Base-by-base conservation (phyloP, 2,329 filamentous ascomycete species). In the Hypoxylon sp. region DNA sequence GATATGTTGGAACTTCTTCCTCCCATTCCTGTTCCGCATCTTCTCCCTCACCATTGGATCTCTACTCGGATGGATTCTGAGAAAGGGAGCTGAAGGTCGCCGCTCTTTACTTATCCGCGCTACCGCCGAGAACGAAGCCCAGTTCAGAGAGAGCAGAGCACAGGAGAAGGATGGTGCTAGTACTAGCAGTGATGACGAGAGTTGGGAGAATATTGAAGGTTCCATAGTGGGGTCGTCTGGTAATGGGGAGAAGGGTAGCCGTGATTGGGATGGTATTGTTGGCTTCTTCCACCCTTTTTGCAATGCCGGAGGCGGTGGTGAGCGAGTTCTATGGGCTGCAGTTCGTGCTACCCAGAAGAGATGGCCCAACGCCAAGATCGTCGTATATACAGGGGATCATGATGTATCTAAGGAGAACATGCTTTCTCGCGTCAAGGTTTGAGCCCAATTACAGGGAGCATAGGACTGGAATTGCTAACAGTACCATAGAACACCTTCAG, bases 241-340 rank as follows among this genome's bases (percentile, higher is more conserved):
- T 79, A 76, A 78, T 65, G 77, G 77, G 51, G 78, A 81, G 60
- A 81, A 80, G 61, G 80, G 78, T 10, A 84, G 86, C 65, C 83
- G 86, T 72, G 86, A 91, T 50, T 98, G 93, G 92, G 85, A 90
- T 69, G 94, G 94, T 33, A 90, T 98, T 59, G 89, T 98, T 70
- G 96, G 94, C 51, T 98, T 99, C 86, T 97, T 99, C 78, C 96
- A 99, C 80, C 96, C 96, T 1, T 99, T 98, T 80, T 98, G 96
- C 81, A 98, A 99, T 83, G 96, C 96, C 55, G 96, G 96, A 61
- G 96, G 96, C 29, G 96, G 96, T 67, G 96, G 96, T 70, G 96
- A 99, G 82, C 87, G 96, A 79, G 96, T 99, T 47, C 88, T 99
- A 26, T 99, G 97, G 94, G 95, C 94, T 62, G 96, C 96, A 10